These are phyloP conservation scores for Neonectria sp. DNA, from an alignment of 2,329 filamentous ascomycete species.

Conservation along the genomic window DNA sequence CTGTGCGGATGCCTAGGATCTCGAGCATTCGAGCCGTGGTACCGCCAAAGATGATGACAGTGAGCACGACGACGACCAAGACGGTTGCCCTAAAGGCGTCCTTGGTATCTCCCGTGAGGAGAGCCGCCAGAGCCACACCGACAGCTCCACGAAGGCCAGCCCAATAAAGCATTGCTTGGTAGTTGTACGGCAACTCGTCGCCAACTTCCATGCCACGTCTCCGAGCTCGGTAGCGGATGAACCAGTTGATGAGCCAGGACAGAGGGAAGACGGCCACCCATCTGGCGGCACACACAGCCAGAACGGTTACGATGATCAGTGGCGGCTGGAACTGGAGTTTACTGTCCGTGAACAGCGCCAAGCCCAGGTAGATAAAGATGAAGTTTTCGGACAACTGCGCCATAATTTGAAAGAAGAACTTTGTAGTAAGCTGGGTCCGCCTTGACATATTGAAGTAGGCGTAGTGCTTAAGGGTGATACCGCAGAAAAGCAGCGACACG, in stretches of 20 bases:
- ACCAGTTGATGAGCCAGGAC: conserved; percentile 90
- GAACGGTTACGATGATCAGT: conserved; percentile 92
- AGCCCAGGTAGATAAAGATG: conserved; percentile 98
- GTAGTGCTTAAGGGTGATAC: conserved; percentile 98
- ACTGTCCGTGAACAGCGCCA: conserved; percentile 94
- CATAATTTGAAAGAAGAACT: conserved; percentile 96
- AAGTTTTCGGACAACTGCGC: conserved; percentile 98
- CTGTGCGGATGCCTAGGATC: conserved; percentile 95
- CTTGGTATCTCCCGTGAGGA: conserved; percentile 85
- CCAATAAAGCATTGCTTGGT: conserved; percentile 99
- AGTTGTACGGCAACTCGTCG: conserved; percentile 93
- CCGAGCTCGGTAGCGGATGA: conserved; percentile 88
- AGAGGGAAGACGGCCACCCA: conserved; percentile 97
- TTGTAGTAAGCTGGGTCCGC: conserved; percentile 96
- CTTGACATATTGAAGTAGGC: conserved; percentile 99
- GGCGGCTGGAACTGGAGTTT: conserved; percentile 92
- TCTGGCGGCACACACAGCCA: conserved; percentile 92
- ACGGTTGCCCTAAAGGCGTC: conserved; percentile 92
- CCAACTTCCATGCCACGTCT: conserved; percentile 80
- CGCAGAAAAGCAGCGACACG: conserved; percentile 96
- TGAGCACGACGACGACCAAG: conserved; percentile 96
- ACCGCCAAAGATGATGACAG: conserved; percentile 98
- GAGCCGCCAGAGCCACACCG: conserved; percentile 92
- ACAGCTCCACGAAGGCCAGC: conserved; percentile 95
- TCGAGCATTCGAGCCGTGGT: conserved; percentile 98